A percentile compares a stretch with the other conserved stretches of the same genome.
Evolutionary conservation across 805 yeast genomes (phyloP).

Genomic region (Suhomyces tanzawaensis): DNA sequence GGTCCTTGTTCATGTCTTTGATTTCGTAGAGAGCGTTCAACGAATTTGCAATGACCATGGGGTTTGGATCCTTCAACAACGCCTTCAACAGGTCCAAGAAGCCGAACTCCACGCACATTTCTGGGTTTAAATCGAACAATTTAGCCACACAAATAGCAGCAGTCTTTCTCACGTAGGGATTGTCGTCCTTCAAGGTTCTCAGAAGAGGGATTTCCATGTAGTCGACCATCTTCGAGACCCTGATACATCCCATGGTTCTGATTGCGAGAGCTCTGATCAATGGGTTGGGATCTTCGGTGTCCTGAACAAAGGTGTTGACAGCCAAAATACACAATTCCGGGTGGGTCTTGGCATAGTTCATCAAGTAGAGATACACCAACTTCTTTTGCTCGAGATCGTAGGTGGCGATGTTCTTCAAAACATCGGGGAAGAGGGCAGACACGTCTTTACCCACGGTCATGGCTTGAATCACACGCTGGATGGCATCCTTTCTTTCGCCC

Average conservation of each 20-base stretch:
- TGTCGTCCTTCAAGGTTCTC: slow-evolving; percentile 83
- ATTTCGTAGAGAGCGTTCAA: slow-evolving; percentile 84
- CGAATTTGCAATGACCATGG: slow-evolving; percentile 97
- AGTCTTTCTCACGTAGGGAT: slow-evolving; percentile 95
- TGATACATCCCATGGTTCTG: slow-evolving; percentile 97
- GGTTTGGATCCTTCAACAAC: slow-evolving; percentile 82
- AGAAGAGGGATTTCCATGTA: slow-evolving; percentile 88
- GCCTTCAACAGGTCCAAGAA: slow-evolving; percentile 66
- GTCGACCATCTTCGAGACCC: slow-evolving; percentile 94
- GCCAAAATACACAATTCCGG: slow-evolving; percentile 96
- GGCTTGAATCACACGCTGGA: slow-evolving; percentile 93
- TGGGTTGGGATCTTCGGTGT: slow-evolving; percentile 95
- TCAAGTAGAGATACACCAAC: slow-evolving; percentile 86
- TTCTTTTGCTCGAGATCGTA: slow-evolving; percentile 96
- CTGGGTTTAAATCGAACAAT: slow-evolving; percentile 79
- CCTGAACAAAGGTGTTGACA: slow-evolving; percentile 93
- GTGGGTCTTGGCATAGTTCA: slow-evolving; percentile 96
- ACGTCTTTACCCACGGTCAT: slow-evolving; percentile 99
- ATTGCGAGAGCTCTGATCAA: slow-evolving; percentile 93
- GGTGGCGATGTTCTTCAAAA: slow-evolving; percentile 93
- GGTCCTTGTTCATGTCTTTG: slow-evolving; percentile 59
- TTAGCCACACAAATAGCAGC: slow-evolving; percentile 98
- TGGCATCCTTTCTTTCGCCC: slow-evolving; percentile 92
- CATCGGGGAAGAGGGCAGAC: slow-evolving; percentile 91
- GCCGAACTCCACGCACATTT: slow-evolving; percentile 82